Evolutionary conservation across 805 yeast species (phyloP), one percentile per base, ranked within the genome.

Genomic region (Torulaspora franciscae): DNA sequence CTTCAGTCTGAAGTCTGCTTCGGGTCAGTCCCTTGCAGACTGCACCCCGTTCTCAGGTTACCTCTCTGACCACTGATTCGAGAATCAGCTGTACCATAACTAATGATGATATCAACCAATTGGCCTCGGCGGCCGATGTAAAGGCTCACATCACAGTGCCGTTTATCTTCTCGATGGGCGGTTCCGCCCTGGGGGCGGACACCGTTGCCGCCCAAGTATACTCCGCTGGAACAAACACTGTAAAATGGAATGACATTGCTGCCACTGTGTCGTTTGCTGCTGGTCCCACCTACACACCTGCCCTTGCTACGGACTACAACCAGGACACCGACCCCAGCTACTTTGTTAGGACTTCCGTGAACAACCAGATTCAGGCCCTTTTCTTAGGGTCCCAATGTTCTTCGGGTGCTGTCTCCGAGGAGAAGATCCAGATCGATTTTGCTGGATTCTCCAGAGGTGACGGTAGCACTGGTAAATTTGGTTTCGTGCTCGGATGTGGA

Each of bases 211-310:
- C 53, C 11, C 34, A 40, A 10, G 40, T 29, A 27, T 41, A 39
- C 22, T 28, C 28, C n/a, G 19, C 39, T n/a, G 53, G 51, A n/a
- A 27, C 40, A 7, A 44, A 50, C 47, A 45, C 51, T 11, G 38
- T 50, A 10, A 32, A 46, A n/a, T 50, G 53, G 53, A 50, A 50
- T 28, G 42, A 39, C 7, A 29, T 50, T 37, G 25, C 42, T n/a
- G 45, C 53, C 9, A 47, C 53, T 10, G 49, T 37, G 17, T 37
- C 47, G 14, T 43, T 50, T 22, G 47, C 39, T 10, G 36, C 47
- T 27, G 47, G 47, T 32, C 47, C 47, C 8, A 43, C 47, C 14
- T 43, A 43, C 22, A 43, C 47, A 7, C 47, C 47, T n/a, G 41
- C 26, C 23, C 43, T 43, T 23, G 37, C 41, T 15, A 22, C 38